These are phyloP conservation scores for Cladorrhinum sp. DNA, from an alignment of 2,329 filamentous ascomycete genomes.

Conservation along the genomic window DNA sequence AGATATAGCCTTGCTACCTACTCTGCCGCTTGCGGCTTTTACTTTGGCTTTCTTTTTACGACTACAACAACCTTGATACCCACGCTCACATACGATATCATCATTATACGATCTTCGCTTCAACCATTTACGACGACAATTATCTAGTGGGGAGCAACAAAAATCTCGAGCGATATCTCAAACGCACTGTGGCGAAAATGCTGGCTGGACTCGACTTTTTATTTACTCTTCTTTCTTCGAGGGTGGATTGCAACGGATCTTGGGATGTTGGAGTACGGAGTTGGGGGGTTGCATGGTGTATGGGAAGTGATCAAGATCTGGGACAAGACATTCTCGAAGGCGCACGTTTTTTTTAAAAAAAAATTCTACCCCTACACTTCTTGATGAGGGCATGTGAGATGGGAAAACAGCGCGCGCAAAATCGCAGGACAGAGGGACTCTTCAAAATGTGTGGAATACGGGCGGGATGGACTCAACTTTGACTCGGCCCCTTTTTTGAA, in stretches of 20 bases:
- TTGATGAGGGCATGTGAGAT: conserved; percentile 7
- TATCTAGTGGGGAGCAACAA: conserved; percentile 1
- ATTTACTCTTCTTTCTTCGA: conserved; percentile 5
- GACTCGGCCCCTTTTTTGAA: conserved; percentile 7
- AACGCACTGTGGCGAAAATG: conserved; percentile 6
- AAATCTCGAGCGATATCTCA: conserved; percentile 6
- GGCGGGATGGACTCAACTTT: neutral
- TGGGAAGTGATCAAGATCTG: neutral
- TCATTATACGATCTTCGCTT: conserved; percentile 2
- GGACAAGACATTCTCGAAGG: neutral
- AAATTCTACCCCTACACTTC: neutral
- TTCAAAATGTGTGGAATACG: neutral
- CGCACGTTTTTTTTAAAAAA: neutral
- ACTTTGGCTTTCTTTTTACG: conserved; percentile 2
- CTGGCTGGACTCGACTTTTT: conserved; percentile 19
- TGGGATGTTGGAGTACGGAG: neutral
- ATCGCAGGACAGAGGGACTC: neutral
- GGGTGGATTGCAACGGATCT: conserved; percentile 16
- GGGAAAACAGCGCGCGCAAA: neutral
- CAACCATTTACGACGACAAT: conserved; percentile 6
- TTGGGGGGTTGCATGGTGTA: neutral
- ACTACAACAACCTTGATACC: conserved; percentile 21
- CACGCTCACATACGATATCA: neutral
- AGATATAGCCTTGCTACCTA: neutral
- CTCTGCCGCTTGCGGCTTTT: conserved; percentile 20